A percentile compares a stretch with the other conserved stretches of the same genome.
phyloP scores from a whole-genome alignment of 179 eudicot genomes.

The Sideroxylon spinosum region DNA sequence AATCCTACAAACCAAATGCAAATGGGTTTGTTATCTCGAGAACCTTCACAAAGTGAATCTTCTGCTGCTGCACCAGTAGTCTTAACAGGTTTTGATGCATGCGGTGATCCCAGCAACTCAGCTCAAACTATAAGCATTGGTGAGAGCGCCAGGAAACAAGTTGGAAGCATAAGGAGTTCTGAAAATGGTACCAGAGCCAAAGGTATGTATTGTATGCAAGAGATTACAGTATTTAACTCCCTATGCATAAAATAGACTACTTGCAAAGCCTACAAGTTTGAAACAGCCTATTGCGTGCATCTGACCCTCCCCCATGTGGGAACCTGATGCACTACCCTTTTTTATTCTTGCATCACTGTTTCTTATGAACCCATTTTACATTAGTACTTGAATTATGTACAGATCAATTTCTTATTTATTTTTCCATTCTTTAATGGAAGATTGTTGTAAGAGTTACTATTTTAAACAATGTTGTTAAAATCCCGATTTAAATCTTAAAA shows the following conservation, averaged over 20 bases:
- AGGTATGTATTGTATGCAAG: constrained; percentile 13
- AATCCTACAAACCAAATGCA: constrained; percentile 28
- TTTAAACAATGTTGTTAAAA: no score
- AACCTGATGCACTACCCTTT: no score
- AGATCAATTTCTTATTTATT: no score
- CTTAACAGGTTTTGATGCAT: constrained; percentile 36
- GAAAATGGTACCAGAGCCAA: constrained; percentile 21
- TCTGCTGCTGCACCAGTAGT: constrained; percentile 40
- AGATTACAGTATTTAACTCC: background rate
- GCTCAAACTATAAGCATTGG: constrained; percentile 27
- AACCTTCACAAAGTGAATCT: constrained; percentile 51
- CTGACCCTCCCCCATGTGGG: no score
- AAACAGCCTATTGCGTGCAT: no score
- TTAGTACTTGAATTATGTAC: no score
- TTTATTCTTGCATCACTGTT: no score
- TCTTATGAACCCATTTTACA: no score
- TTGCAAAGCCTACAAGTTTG: no score
- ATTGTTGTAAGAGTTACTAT: no score
- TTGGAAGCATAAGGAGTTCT: constrained; percentile 22
- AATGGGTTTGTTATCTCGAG: constrained; percentile 32
- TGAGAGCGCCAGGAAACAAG: constrained; percentile 33
- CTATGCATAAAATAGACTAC: background rate
- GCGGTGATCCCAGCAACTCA: constrained; percentile 38
- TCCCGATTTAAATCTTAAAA: no score
- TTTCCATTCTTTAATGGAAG: no score